Evolutionary conservation across 768 basidiomycete genomes (phyloP), one percentile per base, ranked within the genome.

Genomic region (Mycena haematopus): DNA sequence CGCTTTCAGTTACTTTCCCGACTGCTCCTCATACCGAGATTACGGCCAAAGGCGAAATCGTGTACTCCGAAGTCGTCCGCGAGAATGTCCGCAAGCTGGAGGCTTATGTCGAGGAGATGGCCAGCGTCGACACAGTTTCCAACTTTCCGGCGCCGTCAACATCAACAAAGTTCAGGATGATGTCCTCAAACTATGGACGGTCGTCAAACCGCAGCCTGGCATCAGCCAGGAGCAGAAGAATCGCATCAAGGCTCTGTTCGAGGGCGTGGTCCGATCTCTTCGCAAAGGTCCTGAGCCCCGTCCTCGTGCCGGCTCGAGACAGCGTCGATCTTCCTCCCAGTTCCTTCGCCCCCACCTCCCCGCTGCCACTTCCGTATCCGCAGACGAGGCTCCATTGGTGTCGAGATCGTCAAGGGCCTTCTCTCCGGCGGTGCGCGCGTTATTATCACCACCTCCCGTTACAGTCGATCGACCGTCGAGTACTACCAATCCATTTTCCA

Each of bases 401-500:
- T 97, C 52, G 97, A 99, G 77, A 92, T 99, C 65, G 83, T 99
- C 65, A 99, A 97, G 76, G 97, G 97, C 64, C 86, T 99, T 17
- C 85, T 99, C n/a, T n/a, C n/a, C n/a, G n/a, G n/a, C n/a, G n/a
- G n/a, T n/a, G n/a, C n/a, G n/a, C n/a, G n/a, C n/a, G 93, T 98
- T 65, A 92, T 99, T 45, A 91, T 99, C 79, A 99, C 97, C 19
- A 99, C 97, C 27, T 99, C 96, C 21, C 92, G 97, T 71, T 99
- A 97, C 80, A 96, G 84, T 74, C 93, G 97, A 65, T 87, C 93
- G 57, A 93, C 91, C 14, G 96, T 99, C 63, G 96, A 98, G 76
- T 99, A 96, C 77, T 99, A 99, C 77, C 97, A 99, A 75, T 90
- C 90, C 46, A 96, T 99, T 76, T 99, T 91, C 86, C 97, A 99